Conservation (phyloP, 257 asterid species). For the Plantago major region DNA sequence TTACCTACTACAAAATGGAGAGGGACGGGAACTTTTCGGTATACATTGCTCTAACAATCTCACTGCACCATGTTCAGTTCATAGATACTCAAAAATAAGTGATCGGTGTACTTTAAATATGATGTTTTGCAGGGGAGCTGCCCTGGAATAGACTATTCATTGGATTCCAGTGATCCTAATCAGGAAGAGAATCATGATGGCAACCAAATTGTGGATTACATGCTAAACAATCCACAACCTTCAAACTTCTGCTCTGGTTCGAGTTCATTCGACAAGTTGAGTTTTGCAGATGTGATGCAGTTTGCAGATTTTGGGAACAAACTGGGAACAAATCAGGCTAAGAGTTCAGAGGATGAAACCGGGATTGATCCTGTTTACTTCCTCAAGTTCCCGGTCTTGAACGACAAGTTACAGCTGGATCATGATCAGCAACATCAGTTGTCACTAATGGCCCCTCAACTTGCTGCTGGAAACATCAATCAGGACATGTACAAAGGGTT, state of each 20-base stretch:
- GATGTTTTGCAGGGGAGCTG: conserved; percentile 40
- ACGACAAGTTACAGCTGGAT: conserved; percentile 43
- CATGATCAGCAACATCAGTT: conserved; percentile 26
- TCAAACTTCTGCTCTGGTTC: conserved; percentile 32
- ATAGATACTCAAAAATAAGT: conserved; percentile 1
- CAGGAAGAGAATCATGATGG: conserved; percentile 24
- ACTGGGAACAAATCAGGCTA: conserved; percentile 48
- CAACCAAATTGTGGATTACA: conserved; percentile 54
- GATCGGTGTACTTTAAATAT: not conserved
- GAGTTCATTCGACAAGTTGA: conserved; percentile 63
- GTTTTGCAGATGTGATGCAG: conserved; percentile 90
- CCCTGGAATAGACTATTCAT: conserved; percentile 35
- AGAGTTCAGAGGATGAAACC: conserved; percentile 36
- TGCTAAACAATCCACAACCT: conserved; percentile 39
- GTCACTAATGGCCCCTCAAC: conserved; percentile 25
- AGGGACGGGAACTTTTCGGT: conserved; percentile 61
- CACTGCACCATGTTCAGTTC: not conserved
- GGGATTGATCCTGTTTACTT: conserved; percentile 70
- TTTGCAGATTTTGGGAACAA: conserved; percentile 83
- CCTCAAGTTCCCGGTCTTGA: conserved; percentile 75
- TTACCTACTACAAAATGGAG: conserved; percentile 43
- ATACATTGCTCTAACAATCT: conserved; percentile 11
- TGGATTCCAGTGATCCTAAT: conserved; percentile 30
- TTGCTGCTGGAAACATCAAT: conserved; percentile 15
- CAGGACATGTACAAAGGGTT: conserved; percentile 18